Evolutionary conservation across 2,329 filamentous ascomycete species (phyloP).

Genomic region (Allantophomopsis cytisporea): DNA sequence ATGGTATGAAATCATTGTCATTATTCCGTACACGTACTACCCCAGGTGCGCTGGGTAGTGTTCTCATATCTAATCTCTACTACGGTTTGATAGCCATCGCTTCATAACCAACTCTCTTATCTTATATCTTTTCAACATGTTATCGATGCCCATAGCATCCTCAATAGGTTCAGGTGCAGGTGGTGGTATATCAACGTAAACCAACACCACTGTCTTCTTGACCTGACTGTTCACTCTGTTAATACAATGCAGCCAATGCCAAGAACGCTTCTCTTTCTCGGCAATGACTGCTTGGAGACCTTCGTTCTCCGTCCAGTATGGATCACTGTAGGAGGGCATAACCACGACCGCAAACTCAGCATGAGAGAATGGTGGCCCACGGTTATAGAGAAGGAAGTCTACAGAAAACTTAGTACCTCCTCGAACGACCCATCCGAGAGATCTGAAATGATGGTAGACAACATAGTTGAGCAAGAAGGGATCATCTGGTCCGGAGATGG

Average conservation of each 20-base stretch:
- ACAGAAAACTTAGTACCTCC: slow-evolving; percentile 89
- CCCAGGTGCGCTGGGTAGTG: too few relatives aligned
- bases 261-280: slow-evolving; percentile 36
- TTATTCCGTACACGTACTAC: too few relatives aligned
- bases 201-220: slow-evolving; percentile 75
- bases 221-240: slow-evolving; percentile 86
- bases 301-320: slow-evolving; percentile 48
- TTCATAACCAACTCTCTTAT: slow-evolving; percentile 71
- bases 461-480: slow-evolving; percentile 77
- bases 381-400: slow-evolving; percentile 88
- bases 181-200: slow-evolving; percentile 82
- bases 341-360: slow-evolving; percentile 86
- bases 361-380: slow-evolving; percentile 87
- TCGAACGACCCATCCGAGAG: slow-evolving; percentile 86
- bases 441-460: slow-evolving; percentile 92
- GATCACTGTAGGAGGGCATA: slow-evolving; percentile 65
- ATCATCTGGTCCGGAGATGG: slow-evolving; percentile 56
- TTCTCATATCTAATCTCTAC: slow-evolving; percentile 20
- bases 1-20: too few relatives aligned
- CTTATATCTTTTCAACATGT: slow-evolving; percentile 53
- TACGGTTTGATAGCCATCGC: slow-evolving; percentile 77
- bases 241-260: slow-evolving; percentile 79
- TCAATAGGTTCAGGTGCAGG: slow-evolving; percentile 35
- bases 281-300: slow-evolving; percentile 35
- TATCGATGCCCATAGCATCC: slow-evolving; percentile 40